Base-by-base conservation (phyloP, 1,139 yeast species). In the Eremothecium coryli region DNA sequence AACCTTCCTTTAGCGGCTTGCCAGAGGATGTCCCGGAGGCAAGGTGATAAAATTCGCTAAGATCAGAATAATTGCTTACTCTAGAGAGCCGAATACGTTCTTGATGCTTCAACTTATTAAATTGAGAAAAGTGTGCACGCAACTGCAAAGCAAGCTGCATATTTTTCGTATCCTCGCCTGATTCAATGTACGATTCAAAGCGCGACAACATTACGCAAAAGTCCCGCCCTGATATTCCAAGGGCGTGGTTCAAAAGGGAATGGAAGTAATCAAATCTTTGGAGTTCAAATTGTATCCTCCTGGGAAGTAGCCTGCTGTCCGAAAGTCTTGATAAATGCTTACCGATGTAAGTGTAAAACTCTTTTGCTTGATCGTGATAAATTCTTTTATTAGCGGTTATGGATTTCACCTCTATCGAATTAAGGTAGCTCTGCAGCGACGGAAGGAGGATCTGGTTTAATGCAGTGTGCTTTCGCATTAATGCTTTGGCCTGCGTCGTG, bases 231-330 rank as follows among this genome's bases (percentile, higher is more conserved):
- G 25, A n/a, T n/a, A 23, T 11, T 3, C 40, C 40, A 10, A 26
- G 18, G 13, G 33, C 11, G 12, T 29, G 46, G 45, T 74, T 79
- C 40, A 71, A 72, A 38, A 85, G 60, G 48, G 67, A 77, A 37
- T 73, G 70, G 49, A 76, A 71, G 51, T 84, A 85, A 46, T 80
- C 93, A 45, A 79, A 71, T 38, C 90, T 73, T 2, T 77, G 66
- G 5, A 77, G 55, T 46, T 82, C 93, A 58, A 82, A 84, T 1
- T 63, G 40, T 2, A 33, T 23, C 15, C 35, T 29, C 24, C 25
- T 30, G 15, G 37, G 23, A 2, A 37, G 26, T 14, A 30, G 31
- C 4, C 32, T 22, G 12, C 35, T 25, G 30, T 37, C 40, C 15
- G 40, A 25, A 17, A 18, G 20, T 14, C 17, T 20, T 10, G 37